A percentile compares a stretch with the other conserved stretches of the same genome.
Evolutionary conservation across 768 basidiomycete genomes (phyloP).

Genomic region (Phaffia australis): DNA sequence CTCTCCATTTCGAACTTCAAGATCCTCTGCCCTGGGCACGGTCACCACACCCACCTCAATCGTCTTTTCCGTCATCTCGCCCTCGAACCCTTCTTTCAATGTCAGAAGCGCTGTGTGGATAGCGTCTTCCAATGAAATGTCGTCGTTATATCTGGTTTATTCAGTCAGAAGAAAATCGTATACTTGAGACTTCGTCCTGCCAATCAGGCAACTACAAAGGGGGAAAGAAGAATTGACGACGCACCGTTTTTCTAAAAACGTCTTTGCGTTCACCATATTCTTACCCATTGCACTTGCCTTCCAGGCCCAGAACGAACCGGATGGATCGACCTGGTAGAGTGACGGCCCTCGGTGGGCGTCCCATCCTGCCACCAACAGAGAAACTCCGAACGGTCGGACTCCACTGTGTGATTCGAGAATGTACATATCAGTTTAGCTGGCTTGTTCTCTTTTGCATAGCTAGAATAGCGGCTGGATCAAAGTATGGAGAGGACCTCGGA

Average conservation of each 20-base stretch:
- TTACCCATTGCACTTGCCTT: conserved; percentile 99
- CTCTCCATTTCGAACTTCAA: conserved; percentile 60
- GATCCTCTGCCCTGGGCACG: conserved; percentile 57
- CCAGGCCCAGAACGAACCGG: conserved; percentile 99
- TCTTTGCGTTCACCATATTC: conserved; percentile 99
- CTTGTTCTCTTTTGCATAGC: background rate
- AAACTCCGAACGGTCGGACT: conserved; percentile 97
- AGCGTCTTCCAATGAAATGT: conserved; percentile 95
- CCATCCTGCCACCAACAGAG: conserved; percentile 92
- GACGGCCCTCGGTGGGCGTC: conserved; percentile 86
- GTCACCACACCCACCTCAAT: conserved; percentile 97
- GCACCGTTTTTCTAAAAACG: conserved; percentile 95
- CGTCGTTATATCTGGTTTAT: conserved; percentile 78
- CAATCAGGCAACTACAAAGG: background rate
- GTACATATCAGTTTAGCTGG: conserved; percentile 8
- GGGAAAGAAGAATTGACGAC: conserved; percentile 32
- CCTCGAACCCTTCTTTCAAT: conserved; percentile 97
- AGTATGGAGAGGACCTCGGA: conserved; percentile 24
- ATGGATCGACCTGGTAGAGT: conserved; percentile 98
- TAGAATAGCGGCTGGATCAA: background rate
- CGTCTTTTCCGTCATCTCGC: conserved; percentile 99
- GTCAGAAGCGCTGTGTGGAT: conserved; percentile 97
- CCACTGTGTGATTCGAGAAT: conserved; percentile 49
- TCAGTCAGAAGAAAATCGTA: conserved; percentile 27
- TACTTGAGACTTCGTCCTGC: background rate